Base-by-base conservation (phyloP, 352 stramenopile species). In the Plasmopara muralis region DNA sequence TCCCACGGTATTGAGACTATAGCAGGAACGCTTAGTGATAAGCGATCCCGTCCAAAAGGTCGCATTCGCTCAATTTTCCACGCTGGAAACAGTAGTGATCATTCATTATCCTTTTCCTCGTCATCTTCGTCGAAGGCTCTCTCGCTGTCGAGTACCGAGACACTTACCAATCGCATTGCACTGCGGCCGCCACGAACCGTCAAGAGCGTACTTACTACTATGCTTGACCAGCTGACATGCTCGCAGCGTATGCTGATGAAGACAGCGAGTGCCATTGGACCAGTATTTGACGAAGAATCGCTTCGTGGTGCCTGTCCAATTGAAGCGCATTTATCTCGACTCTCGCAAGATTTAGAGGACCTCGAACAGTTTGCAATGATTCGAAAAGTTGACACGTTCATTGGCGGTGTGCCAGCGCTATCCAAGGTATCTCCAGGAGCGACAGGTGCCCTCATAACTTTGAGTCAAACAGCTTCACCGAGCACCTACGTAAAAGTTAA, bases 241-340 rank as follows among this genome's bases (percentile, higher is more conserved):
- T 91, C 79, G 6, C 83, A 94, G 55, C 73, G 76, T 28, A 91
- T 92, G 77, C 65, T 94, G 12, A 80, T 94, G 71, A 94, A 94
- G 56, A 94, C 83, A 9, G 83, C 83, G 7, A 94, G 81, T 43
- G 75, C 86, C 16, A 85, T 94, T 28, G 83, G 79, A 6, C 62
- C 75, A 5, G 56, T 71, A 6, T 94, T 94, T 62, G 83, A 94
- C 45, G 68, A 84, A 40, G 78, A 91, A 33, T 64, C 81, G 9
- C 64, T 94, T 15, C 74, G 78, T 10, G 73, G 62, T 9, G 64
- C 82, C 38, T 86, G 77, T 28, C 83, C 79, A 3, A 92, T 94
- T 51, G 70, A 74, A 39, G 78, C 74, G 1, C 75, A 92, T 48
- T 51, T 89, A n/a, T 68, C 60, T 37, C 74, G 69, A 6, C 89